Percentiles rank a stretch among this genome's conserved stretches.
These are phyloP conservation scores for Trypanosoma cruzi DNA, from an alignment of 208 protist species.

Conservation along the genomic window DNA sequence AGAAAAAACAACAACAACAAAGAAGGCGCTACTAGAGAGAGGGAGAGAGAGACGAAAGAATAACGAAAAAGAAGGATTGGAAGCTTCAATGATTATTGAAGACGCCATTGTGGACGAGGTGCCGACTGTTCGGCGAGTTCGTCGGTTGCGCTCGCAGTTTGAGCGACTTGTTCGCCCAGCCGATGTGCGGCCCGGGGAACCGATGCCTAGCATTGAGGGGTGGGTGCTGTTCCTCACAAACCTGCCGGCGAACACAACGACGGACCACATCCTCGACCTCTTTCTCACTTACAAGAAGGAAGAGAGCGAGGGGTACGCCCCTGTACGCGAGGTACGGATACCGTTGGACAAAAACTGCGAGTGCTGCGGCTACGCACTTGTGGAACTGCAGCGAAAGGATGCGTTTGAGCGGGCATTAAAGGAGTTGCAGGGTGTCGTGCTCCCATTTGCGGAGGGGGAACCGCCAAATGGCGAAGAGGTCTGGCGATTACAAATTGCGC, in stretches of 20 bases:
- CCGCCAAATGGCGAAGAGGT: conserved; percentile 13
- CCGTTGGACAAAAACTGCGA: conserved; percentile 66
- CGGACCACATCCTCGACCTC: conserved; percentile 65
- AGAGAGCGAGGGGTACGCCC: conserved; percentile 33
- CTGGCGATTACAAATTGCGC: conserved; percentile 43
- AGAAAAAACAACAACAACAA: background rate
- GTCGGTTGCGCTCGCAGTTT: conserved; percentile 67
- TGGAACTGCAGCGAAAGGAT: conserved; percentile 64
- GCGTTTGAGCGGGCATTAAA: conserved; percentile 61
- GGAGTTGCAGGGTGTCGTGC: conserved; percentile 49
- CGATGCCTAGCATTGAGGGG: conserved; percentile 84
- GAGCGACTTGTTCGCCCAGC: conserved; percentile 73
- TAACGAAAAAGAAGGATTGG: background rate
- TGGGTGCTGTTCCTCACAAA: conserved; percentile 80
- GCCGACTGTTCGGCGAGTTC: conserved; percentile 62
- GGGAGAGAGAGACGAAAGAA: background rate
- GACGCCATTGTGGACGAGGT: conserved; percentile 22
- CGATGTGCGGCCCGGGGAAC: conserved; percentile 50
- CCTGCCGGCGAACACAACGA: conserved; percentile 61
- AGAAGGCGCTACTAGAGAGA: background rate
- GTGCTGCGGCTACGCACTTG: conserved; percentile 80
- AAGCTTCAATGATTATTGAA: conserved; percentile 12
- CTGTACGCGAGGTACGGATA: conserved; percentile 67
- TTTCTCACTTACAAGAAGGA: conserved; percentile 32
- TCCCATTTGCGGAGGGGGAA: conserved; percentile 40